Percentiles rank a stretch among this genome's conserved stretches.
These are phyloP conservation scores for Parastagonospora avenae DNA, from an alignment of 2,329 filamentous ascomycete species.

Conservation along the genomic window DNA sequence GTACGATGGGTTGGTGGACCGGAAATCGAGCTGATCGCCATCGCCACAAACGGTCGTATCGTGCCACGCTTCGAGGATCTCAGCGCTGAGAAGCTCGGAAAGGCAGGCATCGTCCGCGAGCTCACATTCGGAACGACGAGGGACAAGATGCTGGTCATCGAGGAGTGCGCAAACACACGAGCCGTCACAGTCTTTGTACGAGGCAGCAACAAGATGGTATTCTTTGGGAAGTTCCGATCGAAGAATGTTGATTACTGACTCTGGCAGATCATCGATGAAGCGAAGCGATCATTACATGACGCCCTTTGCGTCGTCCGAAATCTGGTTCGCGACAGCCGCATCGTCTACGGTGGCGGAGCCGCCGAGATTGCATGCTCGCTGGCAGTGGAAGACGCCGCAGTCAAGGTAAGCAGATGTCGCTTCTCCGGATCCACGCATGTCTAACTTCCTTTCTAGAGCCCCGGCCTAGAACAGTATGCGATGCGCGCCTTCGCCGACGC, in stretches of 20 bases:
- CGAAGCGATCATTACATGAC: slow-evolving; percentile 95
- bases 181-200: slow-evolving; percentile 96
- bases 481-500: slow-evolving; percentile 98
- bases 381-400: slow-evolving; percentile 91
- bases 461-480: slow-evolving; percentile 97
- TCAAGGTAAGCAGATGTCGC: slow-evolving; percentile 61
- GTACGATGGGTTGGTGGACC: slow-evolving; percentile 98
- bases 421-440: neutral
- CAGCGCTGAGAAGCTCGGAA: slow-evolving; percentile 86
- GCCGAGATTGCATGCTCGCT: slow-evolving; percentile 97
- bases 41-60: slow-evolving; percentile 96
- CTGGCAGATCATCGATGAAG: slow-evolving; percentile 91
- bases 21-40: slow-evolving; percentile 97
- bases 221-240: neutral
- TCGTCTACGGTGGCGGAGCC: slow-evolving; percentile 95
- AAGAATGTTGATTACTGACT: slow-evolving; percentile 7
- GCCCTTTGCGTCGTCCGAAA: slow-evolving; percentile 97
- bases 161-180: slow-evolving; percentile 97
- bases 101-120: slow-evolving; percentile 86
- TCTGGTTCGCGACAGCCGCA: slow-evolving; percentile 91
- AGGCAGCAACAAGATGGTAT: slow-evolving; percentile 98
- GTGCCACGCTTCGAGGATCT: slow-evolving; percentile 97
- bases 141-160: slow-evolving; percentile 99
- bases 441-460: slow-evolving; percentile 61
- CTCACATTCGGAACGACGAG: slow-evolving; percentile 97